Conservation (phyloP, 192 early-diverging fungal species). For the Rhizoclosmatium sp. region DNA sequence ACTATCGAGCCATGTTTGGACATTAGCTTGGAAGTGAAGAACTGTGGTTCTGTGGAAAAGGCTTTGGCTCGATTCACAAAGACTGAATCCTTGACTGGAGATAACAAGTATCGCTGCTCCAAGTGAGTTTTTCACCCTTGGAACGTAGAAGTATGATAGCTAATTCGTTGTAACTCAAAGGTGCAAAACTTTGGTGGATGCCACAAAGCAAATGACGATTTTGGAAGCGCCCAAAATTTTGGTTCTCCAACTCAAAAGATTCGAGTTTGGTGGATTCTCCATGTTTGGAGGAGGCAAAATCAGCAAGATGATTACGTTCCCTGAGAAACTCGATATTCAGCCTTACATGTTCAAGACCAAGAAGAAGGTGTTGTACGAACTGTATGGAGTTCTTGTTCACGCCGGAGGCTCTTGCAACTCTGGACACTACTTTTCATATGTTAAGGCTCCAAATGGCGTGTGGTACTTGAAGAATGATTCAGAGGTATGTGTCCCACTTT, state of each 20-base stretch:
- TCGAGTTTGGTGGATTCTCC: slow-evolving; percentile 58
- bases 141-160: background rate
- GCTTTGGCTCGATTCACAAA: slow-evolving; percentile 78
- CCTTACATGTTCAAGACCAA: slow-evolving; percentile 56
- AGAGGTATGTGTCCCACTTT: slow-evolving; percentile 15
- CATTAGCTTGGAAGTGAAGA: slow-evolving; percentile 77
- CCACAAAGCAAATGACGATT: slow-evolving; percentile 82
- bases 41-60: slow-evolving; percentile 67
- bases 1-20: slow-evolving; percentile 82
- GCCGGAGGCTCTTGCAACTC: slow-evolving; percentile 73
- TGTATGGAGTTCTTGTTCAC: slow-evolving; percentile 87
- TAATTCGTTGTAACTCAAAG: slow-evolving; percentile 40
- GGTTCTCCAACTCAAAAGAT: slow-evolving; percentile 86
- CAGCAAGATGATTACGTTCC: slow-evolving; percentile 66
- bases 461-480: slow-evolving; percentile 86
- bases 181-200: slow-evolving; percentile 79
- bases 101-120: slow-evolving; percentile 82
- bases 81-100: slow-evolving; percentile 69
- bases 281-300: slow-evolving; percentile 70
- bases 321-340: slow-evolving; percentile 67
- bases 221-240: slow-evolving; percentile 75
- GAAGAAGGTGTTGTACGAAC: slow-evolving; percentile 57
- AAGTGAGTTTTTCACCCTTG: slow-evolving; percentile 51
- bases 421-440: slow-evolving; percentile 89
- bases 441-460: slow-evolving; percentile 75